Evolutionary conservation across 805 yeast species (phyloP).

Genomic region (Candida nanaspora): DNA sequence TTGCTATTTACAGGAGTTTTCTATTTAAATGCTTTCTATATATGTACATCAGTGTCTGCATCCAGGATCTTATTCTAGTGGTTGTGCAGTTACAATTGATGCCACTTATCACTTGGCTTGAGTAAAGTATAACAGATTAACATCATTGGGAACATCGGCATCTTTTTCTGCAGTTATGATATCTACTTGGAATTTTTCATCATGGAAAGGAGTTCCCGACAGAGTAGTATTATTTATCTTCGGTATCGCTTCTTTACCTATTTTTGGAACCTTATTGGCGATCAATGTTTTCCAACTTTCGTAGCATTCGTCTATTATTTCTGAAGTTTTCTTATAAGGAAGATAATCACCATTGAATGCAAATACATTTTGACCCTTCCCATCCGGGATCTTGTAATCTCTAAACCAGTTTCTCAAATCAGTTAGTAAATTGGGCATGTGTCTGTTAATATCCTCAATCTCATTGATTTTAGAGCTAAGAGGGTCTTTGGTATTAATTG

Average conservation of each 20-base stretch:
- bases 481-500: constrained; percentile 61
- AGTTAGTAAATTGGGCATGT: constrained; percentile 65
- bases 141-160: neutral
- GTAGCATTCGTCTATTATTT: constrained; percentile 56
- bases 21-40: no score
- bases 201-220: neutral
- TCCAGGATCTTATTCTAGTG: no score
- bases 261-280: constrained; percentile 30
- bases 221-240: neutral
- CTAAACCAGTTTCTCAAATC: constrained; percentile 75
- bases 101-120: neutral
- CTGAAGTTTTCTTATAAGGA: constrained; percentile 50
- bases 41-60: no score
- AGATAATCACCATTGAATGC: constrained; percentile 67
- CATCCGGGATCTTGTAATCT: constrained; percentile 77
- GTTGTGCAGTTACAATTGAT: no score
- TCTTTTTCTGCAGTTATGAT: neutral
- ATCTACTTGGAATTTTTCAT: neutral
- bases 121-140: neutral
- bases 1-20: no score
- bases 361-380: constrained; percentile 68
- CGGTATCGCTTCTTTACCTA: constrained; percentile 3
- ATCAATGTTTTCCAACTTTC: constrained; percentile 60
- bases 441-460: constrained; percentile 58
- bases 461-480: constrained; percentile 52